phyloP scores from a whole-genome alignment of 495 filamentous ascomycete genomes.

The Neurospora cerealis region DNA sequence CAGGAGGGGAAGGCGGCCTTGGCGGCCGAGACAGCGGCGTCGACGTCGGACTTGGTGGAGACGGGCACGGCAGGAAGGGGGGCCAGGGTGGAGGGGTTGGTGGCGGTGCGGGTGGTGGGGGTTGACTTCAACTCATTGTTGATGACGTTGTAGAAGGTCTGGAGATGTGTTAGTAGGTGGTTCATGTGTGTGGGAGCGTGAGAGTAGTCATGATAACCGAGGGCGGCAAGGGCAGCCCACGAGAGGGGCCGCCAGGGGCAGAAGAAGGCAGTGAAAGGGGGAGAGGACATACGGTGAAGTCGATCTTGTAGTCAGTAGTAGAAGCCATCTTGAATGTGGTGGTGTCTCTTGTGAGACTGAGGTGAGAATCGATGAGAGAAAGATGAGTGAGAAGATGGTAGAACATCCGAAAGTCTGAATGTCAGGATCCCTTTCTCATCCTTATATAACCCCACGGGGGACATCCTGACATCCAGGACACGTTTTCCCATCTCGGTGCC shows the following conservation, averaged over 20 bases:
- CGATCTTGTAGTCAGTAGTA: not conserved
- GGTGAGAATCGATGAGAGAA: not conserved
- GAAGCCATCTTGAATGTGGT: not conserved
- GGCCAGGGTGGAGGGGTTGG: slow-evolving; percentile 38
- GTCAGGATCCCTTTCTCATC: not conserved
- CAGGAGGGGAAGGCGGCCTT: slow-evolving; percentile 36
- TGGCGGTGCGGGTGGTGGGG: slow-evolving; percentile 25
- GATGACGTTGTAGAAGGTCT: slow-evolving; percentile 34
- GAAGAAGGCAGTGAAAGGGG: not conserved
- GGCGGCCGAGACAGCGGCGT: slow-evolving; percentile 39
- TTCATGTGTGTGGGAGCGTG: not conserved
- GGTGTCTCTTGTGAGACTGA: not conserved
- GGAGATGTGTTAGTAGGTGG: not conserved
- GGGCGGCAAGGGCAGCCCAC: not conserved
- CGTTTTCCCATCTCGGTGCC: not conserved
- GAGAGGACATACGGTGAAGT: not conserved
- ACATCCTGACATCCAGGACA: not conserved
- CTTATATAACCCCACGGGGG: not conserved
- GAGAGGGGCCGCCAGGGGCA: not conserved
- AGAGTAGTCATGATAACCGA: not conserved
- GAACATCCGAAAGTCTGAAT: not conserved
- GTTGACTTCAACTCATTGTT: slow-evolving; percentile 32
- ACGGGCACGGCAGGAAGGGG: slow-evolving; percentile 36
- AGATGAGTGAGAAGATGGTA: not conserved
- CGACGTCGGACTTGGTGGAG: slow-evolving; percentile 35